These are phyloP conservation scores for Trametes punicea DNA, from an alignment of 768 basidiomycete species.

Conservation along the genomic window DNA sequence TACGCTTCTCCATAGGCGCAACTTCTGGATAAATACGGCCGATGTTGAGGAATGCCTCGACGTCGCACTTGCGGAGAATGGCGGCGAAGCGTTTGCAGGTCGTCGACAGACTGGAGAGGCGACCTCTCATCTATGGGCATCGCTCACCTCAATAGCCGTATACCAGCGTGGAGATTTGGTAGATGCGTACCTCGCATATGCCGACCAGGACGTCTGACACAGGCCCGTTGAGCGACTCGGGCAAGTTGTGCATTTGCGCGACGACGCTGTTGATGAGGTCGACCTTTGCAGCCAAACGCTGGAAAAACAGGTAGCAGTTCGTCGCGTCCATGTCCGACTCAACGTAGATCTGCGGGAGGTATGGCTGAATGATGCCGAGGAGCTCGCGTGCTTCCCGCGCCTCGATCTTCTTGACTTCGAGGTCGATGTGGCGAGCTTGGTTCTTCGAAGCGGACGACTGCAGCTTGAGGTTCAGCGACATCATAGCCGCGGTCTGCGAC, in stretches of 20 bases:
- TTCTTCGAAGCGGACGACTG: constrained; percentile 90
- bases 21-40: constrained; percentile 85
- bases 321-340: constrained; percentile 89
- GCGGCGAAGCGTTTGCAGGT: constrained; percentile 90
- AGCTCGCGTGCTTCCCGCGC: constrained; percentile 80
- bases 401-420: constrained; percentile 84
- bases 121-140: constrained; percentile 68
- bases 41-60: constrained; percentile 80
- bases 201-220: constrained; percentile 89
- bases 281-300: constrained; percentile 79
- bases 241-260: constrained; percentile 78
- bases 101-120: constrained; percentile 73
- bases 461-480: constrained; percentile 92
- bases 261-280: constrained; percentile 83
- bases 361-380: constrained; percentile 85
- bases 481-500: constrained; percentile 88
- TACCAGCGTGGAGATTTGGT: not conserved
- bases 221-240: constrained; percentile 77
- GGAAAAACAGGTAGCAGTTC: constrained; percentile 89
- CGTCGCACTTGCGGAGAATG: constrained; percentile 74
- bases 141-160: not conserved
- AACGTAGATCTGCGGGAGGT: constrained; percentile 86
- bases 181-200: constrained; percentile 75
- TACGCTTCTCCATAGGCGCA: constrained; percentile 81
- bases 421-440: constrained; percentile 84